Evolutionary conservation across 2,329 filamentous ascomycete genomes (phyloP).

Genomic region (Diaporthe vexans): DNA sequence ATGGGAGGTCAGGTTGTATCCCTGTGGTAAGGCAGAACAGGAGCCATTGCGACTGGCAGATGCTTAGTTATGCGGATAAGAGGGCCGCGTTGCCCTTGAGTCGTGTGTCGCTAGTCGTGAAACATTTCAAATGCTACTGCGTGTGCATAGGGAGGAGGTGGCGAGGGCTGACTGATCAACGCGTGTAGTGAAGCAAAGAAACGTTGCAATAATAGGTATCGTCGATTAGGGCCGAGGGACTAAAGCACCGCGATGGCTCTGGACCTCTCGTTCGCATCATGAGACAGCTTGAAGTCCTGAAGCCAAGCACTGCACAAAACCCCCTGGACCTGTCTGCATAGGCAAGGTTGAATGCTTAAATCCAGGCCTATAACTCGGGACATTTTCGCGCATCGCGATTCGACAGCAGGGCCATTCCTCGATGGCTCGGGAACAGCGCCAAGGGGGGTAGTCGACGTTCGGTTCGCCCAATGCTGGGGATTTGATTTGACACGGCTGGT

Average conservation of each 20-base stretch:
- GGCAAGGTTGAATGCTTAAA: neutral
- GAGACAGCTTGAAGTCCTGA: neutral
- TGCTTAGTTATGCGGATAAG: slow-evolving; percentile 6
- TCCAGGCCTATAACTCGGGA: neutral
- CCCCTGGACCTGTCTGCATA: neutral
- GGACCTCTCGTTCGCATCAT: neutral
- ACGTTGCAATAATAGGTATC: neutral
- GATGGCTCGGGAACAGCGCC: neutral
- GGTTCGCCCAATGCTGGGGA: neutral
- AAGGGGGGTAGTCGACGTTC: neutral
- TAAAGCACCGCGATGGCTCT: neutral
- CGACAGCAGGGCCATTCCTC: neutral
- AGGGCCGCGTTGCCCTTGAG: slow-evolving; percentile 17
- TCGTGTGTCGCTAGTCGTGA: neutral
- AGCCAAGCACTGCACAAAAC: neutral
- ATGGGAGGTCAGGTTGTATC: neutral
- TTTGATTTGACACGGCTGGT: neutral
- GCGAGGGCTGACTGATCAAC: slow-evolving; percentile 23
- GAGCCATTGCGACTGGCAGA: slow-evolving; percentile 29
- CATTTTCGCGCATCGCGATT: slow-evolving; percentile 7
- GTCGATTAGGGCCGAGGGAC: neutral
- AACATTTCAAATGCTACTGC: neutral
- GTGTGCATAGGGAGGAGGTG: neutral
- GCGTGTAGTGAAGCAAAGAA: neutral
- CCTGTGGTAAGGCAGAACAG: neutral